phyloP scores from a whole-genome alignment of 2,329 filamentous ascomycete species.

The Hypoxylon sp. region DNA sequence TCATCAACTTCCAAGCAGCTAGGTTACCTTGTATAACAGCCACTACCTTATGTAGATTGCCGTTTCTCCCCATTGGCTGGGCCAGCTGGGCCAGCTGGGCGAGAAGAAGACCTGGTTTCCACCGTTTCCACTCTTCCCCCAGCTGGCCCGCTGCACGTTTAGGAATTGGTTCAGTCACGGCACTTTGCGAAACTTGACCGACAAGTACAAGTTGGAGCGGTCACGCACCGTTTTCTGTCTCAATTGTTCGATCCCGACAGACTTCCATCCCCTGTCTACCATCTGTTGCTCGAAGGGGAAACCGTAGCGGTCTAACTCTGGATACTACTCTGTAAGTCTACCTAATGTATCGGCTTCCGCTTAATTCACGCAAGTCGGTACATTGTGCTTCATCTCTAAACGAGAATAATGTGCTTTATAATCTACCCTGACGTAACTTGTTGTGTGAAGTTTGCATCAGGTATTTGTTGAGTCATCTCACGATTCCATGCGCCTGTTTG shows the following conservation, averaged over 20 bases:
- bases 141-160: conserved; percentile 31
- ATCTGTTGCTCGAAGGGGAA: conserved; percentile 15
- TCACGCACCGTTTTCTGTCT: conserved; percentile 31
- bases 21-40: too few relatives aligned
- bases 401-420: not conserved
- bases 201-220: conserved; percentile 29
- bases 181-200: conserved; percentile 36
- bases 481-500: conserved; percentile 5
- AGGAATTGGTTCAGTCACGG: conserved; percentile 36
- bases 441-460: not conserved
- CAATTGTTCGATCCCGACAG: conserved; percentile 11
- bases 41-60: too few relatives aligned
- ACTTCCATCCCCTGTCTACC: not conserved
- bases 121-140: conserved; percentile 21
- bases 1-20: conserved; percentile 36
- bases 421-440: not conserved
- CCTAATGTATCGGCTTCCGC: not conserved
- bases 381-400: not conserved
- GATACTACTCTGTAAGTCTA: not conserved
- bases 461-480: conserved; percentile 11
- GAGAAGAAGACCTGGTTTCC: conserved; percentile 25
- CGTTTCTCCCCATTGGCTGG: conserved; percentile 44
- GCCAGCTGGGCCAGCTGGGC: too few relatives aligned
- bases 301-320: conserved; percentile 33
- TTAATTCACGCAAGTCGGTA: not conserved